phyloP scores from a whole-genome alignment of 345 rosid genomes.

The Ceriops decandra region DNA sequence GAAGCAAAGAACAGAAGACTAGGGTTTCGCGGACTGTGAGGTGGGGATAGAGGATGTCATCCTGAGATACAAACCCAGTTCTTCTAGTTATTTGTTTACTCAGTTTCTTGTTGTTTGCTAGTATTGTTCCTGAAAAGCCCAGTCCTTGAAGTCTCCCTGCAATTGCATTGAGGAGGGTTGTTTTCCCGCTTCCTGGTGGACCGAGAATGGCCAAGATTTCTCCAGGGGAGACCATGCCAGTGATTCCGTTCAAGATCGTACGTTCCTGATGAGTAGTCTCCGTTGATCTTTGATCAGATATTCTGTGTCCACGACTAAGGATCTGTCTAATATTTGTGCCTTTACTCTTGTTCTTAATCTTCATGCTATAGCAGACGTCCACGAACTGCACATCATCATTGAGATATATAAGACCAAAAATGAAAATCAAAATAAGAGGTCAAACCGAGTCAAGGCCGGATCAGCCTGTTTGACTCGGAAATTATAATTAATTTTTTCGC shows the following conservation, averaged over 20 bases:
- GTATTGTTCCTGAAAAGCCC: constrained; percentile 60
- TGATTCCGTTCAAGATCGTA: constrained; percentile 56
- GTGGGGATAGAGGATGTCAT: constrained; percentile 80
- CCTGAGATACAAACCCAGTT: constrained; percentile 88
- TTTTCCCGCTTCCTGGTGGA: constrained; percentile 93
- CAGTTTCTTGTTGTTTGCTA: constrained; percentile 49
- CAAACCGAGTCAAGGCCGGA: constrained; percentile 22
- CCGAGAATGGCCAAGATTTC: constrained; percentile 90
- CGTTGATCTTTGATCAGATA: constrained; percentile 10
- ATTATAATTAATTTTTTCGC: background rate
- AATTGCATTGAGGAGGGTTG: constrained; percentile 71
- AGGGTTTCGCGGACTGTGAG: constrained; percentile 89
- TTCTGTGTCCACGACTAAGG: constrained; percentile 17
- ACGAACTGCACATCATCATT: constrained; percentile 54
- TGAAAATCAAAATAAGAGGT: too few relatives aligned
- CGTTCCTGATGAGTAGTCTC: constrained; percentile 36
- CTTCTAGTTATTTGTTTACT: constrained; percentile 49
- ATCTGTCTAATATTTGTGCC: constrained; percentile 34
- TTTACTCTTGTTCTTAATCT: constrained; percentile 28
- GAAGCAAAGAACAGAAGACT: constrained; percentile 65
- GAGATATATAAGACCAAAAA: background rate
- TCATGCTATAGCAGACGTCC: constrained; percentile 62
- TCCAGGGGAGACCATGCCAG: constrained; percentile 80
- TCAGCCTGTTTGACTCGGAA: constrained; percentile 13
- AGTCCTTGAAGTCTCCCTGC: constrained; percentile 64